Evolutionary conservation across 1,139 yeast genomes (phyloP), one percentile per base, ranked within the genome.

Genomic region (Suhomyces bolitotheri): DNA sequence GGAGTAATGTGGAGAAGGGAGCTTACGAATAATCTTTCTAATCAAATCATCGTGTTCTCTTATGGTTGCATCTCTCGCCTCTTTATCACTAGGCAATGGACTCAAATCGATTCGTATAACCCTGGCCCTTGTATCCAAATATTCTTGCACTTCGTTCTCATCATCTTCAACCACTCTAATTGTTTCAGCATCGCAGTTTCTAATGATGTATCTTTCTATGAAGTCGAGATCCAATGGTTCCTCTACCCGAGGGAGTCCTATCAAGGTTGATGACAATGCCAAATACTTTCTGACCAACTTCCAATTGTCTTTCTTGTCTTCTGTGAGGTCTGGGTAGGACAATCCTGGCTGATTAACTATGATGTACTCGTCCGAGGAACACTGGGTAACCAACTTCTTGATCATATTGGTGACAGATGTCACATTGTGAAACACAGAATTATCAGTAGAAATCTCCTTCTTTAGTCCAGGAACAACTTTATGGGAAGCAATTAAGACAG

Each of bases 331-430:
- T n/a, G 62, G 60, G 33, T 71, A 61, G 2, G 58, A 58, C 36
- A 87, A 56, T 0, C 94, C 94, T 0, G 95, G 95, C 29, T 78
- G 78, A 50, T 84, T 76, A 1, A 86, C 66, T 11, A 87, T 58
- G 2, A 88, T 50, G 47, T 82, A 84, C 1, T 82, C 84, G 53
- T 86, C 85, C 0, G 90, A 76, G 1, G 80, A 63, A 51, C 96
- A 88, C 27, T 71, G 68, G 3, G 79, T 76, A 10, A 81, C 59
- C 25, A 78, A 55, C 37, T 73, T 66, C 34, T 71, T 66, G 11
- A 80, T 51, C 40, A 80, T 53, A 29, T 66, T 66, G 22, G 71
- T 65, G 9, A 76, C 78, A 1, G 47, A 40, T 3, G 60, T 47
- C 16, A 43, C 46, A 28, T 53, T 49, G 35, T 55, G 61, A 12